Base-by-base conservation (phyloP, 2,329 filamentous ascomycete species). In the Cytospora schulzeri region DNA sequence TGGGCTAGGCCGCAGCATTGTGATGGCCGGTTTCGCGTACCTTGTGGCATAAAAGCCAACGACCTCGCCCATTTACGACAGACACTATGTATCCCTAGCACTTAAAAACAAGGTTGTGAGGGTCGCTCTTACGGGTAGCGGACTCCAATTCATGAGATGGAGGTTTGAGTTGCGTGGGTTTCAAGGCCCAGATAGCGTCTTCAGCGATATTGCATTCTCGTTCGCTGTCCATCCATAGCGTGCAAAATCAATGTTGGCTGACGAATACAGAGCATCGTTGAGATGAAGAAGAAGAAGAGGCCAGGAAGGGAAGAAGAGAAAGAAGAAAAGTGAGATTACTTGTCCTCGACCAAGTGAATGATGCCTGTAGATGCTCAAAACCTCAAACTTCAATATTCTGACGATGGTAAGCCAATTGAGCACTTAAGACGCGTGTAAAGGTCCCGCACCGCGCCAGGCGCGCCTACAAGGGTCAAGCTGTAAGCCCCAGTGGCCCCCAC, bases 381-480 rank as follows among this genome's bases (percentile, higher is more conserved):
- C n/a, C n/a, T n/a, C n/a, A n/a, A n/a, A n/a, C n/a, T n/a, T n/a
- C n/a, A n/a, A n/a, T n/a, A n/a, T n/a, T n/a, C 33, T 19, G 35
- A 19, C 15, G 35, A 19, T 19, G 4, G 17, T 19, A 19, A 1
- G 19, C 35, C 35, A 41, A 19, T n/a, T n/a, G n/a, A 17, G 5
- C 38, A n/a, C 2, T 41, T 5, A 41, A 48, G 19, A 14, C 45
- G 45, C 45, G n/a, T 22, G 45, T 22, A 19, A 48, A 22, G 22
- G 11, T 24, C 22, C 19, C n/a, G 45, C 45, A 8, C 4, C 19
- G n/a, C 45, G 38, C 15, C 14, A 41, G 38, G 38, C 38, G 38
- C 19, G n/a, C 45, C 45, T 22, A 8, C 45, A 74, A 48, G 45
- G 45, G 14, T 48, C 45, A 48, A 45, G 41, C 41, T 45, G n/a